Evolutionary conservation across 768 basidiomycete genomes (phyloP), one percentile per base, ranked within the genome.

Genomic region (Lentinula aciculospora): DNA sequence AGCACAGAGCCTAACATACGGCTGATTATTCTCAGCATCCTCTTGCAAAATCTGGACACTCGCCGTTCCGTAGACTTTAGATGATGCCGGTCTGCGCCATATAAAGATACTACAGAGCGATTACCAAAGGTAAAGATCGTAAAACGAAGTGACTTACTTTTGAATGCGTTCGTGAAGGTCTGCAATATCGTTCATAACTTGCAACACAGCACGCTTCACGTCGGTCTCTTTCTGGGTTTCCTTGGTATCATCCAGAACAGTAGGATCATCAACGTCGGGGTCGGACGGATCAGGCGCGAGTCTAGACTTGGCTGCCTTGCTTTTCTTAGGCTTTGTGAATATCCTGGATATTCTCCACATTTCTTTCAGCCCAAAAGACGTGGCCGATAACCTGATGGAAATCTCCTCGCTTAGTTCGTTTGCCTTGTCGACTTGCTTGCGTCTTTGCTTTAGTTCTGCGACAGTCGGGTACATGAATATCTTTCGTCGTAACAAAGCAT

Each of bases 121-220:
- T 29, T 32, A 48, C 19, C 3, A 50, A 19, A 10, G 32, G 15
- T 6, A 8, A 27, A 23, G 9, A 23, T 45, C 21, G 13, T 27
- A 8, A 29, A 4, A 47, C 15, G 27, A 28, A 3, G 21, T 27
- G 10, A 67, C 76, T 28, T 62, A 86, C 86, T 86, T 88, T 68
- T 79, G 80, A 27, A 85, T 60, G 31, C 85, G 73, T 66, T 89
- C 87, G 58, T 85, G 82, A 9, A 85, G 57, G 64, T 88, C 86
- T 8, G 81, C 79, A 32, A 84, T 63, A 39, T 79, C 76, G 44
- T 76, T 72, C 49, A 86, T 32, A 9, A 66, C 32, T 34, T 73
- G 66, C 17, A 87, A 63, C 2, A 70, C 60, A 27, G 71, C 63
- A 9, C 75, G 72, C 65, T 81, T 81, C 5, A 80, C 25, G 59